Percentiles rank a stretch among this genome's conserved stretches.
These are phyloP conservation scores for Cyberlindnera samutprakarnensis DNA, from an alignment of 805 yeast genomes.

Conservation along the genomic window DNA sequence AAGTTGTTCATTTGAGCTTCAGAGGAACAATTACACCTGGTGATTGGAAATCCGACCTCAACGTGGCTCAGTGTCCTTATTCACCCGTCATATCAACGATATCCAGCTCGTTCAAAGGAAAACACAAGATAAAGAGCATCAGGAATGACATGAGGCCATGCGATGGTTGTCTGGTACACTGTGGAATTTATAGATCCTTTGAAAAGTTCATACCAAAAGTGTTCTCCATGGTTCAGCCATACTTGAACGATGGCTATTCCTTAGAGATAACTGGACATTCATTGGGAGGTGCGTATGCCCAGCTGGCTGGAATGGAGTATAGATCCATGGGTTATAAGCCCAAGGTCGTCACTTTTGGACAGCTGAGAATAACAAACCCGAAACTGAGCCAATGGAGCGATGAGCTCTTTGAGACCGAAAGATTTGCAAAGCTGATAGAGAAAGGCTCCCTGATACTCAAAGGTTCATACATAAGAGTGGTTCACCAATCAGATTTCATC, in stretches of 20 bases:
- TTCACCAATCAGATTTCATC: conserved; percentile 50
- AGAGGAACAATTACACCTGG: conserved; percentile 56
- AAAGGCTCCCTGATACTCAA: conserved; percentile 24
- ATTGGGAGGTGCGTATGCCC: conserved; percentile 65
- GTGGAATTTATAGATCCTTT: conserved; percentile 50
- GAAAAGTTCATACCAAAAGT: conserved; percentile 34
- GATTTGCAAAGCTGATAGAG: conserved; percentile 19
- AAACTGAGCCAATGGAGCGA: conserved; percentile 46
- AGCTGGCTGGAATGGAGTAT: conserved; percentile 45
- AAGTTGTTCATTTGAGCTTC: conserved; percentile 42
- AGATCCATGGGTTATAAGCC: conserved; percentile 38
- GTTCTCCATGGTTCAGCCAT: conserved; percentile 24
- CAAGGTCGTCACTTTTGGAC: conserved; percentile 50
- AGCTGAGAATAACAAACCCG: conserved; percentile 57
- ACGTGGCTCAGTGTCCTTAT: conserved; percentile 38
- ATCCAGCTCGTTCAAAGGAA: background rate
- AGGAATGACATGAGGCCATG: conserved; percentile 25
- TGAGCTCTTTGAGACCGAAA: conserved; percentile 33
- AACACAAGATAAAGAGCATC: background rate
- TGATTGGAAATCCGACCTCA: conserved; percentile 59
- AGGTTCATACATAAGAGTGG: conserved; percentile 39
- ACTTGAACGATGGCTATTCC: conserved; percentile 36
- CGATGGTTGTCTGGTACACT: conserved; percentile 49
- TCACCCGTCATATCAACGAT: conserved; percentile 28
- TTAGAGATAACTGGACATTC: conserved; percentile 66